Percentiles rank a stretch among this genome's conserved stretches.
Conservation (phyloP, 163 green algal species). For the Chlamydomonas reinhardtii region DNA sequence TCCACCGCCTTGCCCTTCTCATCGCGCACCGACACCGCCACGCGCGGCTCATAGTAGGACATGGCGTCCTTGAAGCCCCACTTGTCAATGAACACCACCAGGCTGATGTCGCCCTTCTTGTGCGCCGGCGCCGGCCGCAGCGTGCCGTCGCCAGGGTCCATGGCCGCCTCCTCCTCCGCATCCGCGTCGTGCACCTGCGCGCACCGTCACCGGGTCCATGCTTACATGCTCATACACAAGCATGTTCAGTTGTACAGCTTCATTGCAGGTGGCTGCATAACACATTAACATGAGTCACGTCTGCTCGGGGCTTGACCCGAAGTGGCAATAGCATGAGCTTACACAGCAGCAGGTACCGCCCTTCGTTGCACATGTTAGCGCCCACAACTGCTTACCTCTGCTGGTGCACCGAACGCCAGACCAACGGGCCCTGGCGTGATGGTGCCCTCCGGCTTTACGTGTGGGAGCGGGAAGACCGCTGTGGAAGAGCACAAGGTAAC, state of each 20-base stretch:
- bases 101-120: constrained; percentile 51
- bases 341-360: no score
- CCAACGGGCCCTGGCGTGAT: background rate
- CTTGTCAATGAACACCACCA: constrained; percentile 63
- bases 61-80: constrained; percentile 76
- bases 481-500: background rate
- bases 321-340: no score
- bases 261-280: no score
- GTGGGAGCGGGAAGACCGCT: constrained; percentile 34
- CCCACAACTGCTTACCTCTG: background rate
- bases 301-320: no score
- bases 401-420: background rate
- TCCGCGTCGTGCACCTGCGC: constrained; percentile 4
- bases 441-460: constrained; percentile 28
- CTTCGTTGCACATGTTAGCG: no score
- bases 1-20: constrained; percentile 65
- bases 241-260: no score
- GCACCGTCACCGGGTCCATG: background rate
- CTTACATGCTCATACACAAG: no score
- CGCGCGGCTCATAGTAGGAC: constrained; percentile 61
- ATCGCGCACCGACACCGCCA: constrained; percentile 68
- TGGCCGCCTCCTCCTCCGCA: constrained; percentile 18
- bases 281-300: no score
- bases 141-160: constrained; percentile 51
- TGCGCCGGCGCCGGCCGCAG: constrained; percentile 54